A percentile compares a stretch with the other conserved stretches of the same genome.
Evolutionary conservation across 371 early-diverging fungal species (phyloP).

Genomic region (Mortierella polycephala): DNA sequence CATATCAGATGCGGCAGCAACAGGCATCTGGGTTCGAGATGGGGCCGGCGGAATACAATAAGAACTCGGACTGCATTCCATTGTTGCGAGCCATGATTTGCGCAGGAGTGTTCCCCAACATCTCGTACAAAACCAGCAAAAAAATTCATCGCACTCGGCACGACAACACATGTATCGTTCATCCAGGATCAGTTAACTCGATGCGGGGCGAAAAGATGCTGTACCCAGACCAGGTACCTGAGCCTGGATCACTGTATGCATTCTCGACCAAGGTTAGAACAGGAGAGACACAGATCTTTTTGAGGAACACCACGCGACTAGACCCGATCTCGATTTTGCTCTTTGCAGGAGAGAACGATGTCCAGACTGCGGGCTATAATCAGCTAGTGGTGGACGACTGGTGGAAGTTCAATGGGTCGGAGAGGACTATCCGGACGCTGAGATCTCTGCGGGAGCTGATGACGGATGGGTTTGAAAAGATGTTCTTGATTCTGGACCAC

Average conservation of each 20-base stretch:
- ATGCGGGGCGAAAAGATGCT: slow-evolving; percentile 44
- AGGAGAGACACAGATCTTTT: slow-evolving; percentile 52
- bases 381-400: slow-evolving; percentile 48
- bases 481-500: slow-evolving; percentile 52
- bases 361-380: slow-evolving; percentile 38
- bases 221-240: slow-evolving; percentile 34
- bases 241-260: slow-evolving; percentile 55
- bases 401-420: slow-evolving; percentile 55
- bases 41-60: slow-evolving; percentile 56
- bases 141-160: slow-evolving; percentile 55
- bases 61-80: slow-evolving; percentile 55
- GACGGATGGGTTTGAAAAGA: slow-evolving; percentile 51
- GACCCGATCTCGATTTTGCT: slow-evolving; percentile 56
- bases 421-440: slow-evolving; percentile 47
- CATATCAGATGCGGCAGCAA: slow-evolving; percentile 41
- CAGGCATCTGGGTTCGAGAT: slow-evolving; percentile 40
- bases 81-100: slow-evolving; percentile 58
- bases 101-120: slow-evolving; percentile 67
- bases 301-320: slow-evolving; percentile 55
- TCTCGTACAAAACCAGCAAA: slow-evolving; percentile 56
- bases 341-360: slow-evolving; percentile 55
- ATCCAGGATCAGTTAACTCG: slow-evolving; percentile 57
- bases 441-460: slow-evolving; percentile 38
- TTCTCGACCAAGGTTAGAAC: slow-evolving; percentile 55
- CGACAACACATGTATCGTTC: slow-evolving; percentile 54